Base-by-base conservation (phyloP, 1,139 yeast genomes). In the Suhomyces ambrosiae region DNA sequence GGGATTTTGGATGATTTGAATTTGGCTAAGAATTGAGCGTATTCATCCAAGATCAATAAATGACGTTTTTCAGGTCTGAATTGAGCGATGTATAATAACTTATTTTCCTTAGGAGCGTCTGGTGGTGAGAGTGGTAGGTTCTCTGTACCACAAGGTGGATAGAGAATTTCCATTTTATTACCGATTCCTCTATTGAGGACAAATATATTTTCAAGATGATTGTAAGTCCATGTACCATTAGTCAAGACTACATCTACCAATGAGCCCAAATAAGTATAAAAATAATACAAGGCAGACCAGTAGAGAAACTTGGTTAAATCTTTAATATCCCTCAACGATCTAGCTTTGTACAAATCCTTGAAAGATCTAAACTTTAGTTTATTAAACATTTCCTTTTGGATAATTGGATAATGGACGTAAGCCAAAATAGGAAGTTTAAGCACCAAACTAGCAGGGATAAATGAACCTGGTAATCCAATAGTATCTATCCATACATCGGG, bases 401-500 rank as follows among this genome's bases (percentile, higher is more conserved):
- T 82, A 10, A 90, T 79, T 1, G 99, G 99, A 63, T 87, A 94
- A 65, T 94, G 98, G 14, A 89, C 89, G 54, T 94, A 94, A 1
- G 96, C 80, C 21, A 86, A 65, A 22, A 92, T 74, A 1, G 98
- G 98, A 21, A 88, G 67, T 44, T 75, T 71, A 30, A 86, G 67
- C 27, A 79, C 54, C 49, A 65, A 55, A 14, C 72, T 61, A 0
- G 86, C 78, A 0, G 86, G 86, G 27, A 56, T 52, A 58, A 89
- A 89, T 22, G 84, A 68, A 40, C 92, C 92, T 1, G 98, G 97
- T 43, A 87, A 79, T 0, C 98, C 98, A 74, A 88, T 84, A 2
- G 98, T 90, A 55, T 94, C 98, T 23, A 92, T 71, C 80, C 90
- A 89, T n/a, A 89, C 74, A 59, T 92, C 97, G 0, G 97, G 97